These are phyloP conservation scores for Talaromyces sp. DNA, from an alignment of 2,329 filamentous ascomycete genomes.

Conservation along the genomic window DNA sequence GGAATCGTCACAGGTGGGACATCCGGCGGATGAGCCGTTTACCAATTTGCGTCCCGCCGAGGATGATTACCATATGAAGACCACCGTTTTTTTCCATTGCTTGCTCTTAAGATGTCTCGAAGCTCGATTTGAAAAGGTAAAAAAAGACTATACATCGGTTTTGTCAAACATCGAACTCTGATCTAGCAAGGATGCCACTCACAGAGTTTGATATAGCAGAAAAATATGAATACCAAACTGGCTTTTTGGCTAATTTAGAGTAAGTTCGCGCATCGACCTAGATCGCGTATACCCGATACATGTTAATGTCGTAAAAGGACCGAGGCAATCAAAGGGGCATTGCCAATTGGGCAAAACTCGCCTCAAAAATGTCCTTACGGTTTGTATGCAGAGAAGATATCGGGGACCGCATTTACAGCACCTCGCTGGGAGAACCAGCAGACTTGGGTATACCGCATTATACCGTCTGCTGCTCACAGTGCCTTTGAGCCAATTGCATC, in stretches of 20 bases:
- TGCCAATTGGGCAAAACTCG: conserved; percentile 71
- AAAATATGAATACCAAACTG: conserved; percentile 71
- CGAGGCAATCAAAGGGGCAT: conserved; percentile 69
- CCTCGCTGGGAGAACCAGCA: conserved; percentile 64
- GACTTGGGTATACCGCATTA: conserved; percentile 65
- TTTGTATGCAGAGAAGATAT: conserved; percentile 75
- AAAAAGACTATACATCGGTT: no score
- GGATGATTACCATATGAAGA: no score
- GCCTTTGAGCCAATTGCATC: no score
- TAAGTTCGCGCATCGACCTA: conserved; percentile 28
- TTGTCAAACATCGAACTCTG: no score
- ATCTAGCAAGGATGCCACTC: conserved; percentile 49
- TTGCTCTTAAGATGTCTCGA: no score
- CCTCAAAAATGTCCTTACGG: conserved; percentile 74
- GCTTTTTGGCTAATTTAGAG: conserved; percentile 73
- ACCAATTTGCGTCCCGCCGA: no score
- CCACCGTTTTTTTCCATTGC: no score
- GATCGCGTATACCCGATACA: no score
- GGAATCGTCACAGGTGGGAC: no score
- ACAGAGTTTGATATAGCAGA: conserved; percentile 58
- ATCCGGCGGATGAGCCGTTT: no score
- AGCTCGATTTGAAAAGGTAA: no score
- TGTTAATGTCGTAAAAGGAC: conserved; percentile 44
- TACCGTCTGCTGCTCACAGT: conserved; percentile 56
- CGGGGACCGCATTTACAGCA: conserved; percentile 65